These are phyloP conservation scores for Penicillium chermesinum DNA, from an alignment of 495 filamentous ascomycete species.

Conservation along the genomic window DNA sequence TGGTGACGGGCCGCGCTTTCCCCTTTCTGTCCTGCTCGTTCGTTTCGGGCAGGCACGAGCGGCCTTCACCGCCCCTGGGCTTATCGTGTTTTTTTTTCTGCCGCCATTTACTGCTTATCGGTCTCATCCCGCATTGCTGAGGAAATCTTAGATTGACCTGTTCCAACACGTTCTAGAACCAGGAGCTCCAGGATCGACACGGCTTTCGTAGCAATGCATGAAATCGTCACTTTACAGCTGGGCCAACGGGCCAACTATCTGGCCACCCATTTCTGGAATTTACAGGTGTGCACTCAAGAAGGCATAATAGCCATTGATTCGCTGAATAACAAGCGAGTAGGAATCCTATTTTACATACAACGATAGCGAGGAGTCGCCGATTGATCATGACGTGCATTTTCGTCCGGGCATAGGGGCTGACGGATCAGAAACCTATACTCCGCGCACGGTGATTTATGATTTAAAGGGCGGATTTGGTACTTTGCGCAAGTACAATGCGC, in stretches of 20 bases:
- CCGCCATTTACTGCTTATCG: not conserved
- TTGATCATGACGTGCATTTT: conserved; percentile 93
- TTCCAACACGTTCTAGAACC: not conserved
- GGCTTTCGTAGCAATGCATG: conserved; percentile 61
- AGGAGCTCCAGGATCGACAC: not conserved
- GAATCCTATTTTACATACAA: conserved; percentile 97
- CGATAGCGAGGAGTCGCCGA: conserved; percentile 56
- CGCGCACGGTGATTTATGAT: conserved; percentile 89
- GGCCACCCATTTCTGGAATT: conserved; percentile 98
- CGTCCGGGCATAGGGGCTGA: conserved; percentile 72
- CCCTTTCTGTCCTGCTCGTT: not conserved
- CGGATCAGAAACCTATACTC: conserved; percentile 86
- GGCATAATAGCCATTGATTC: not conserved
- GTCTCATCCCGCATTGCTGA: not conserved
- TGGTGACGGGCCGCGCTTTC: not conserved
- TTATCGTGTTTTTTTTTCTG: not conserved
- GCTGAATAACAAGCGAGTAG: conserved; percentile 29
- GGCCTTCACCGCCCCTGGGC: not conserved
- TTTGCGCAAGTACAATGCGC: conserved; percentile 77
- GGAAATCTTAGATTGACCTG: not conserved
- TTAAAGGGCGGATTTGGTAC: conserved; percentile 89
- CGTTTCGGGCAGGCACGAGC: not conserved
- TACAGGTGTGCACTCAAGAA: conserved; percentile 53
- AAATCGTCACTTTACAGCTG: conserved; percentile 91
- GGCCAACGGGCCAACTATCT: conserved; percentile 91